Base-by-base conservation (phyloP, 306 rosid genomes). In the Canavalia gladiata region DNA sequence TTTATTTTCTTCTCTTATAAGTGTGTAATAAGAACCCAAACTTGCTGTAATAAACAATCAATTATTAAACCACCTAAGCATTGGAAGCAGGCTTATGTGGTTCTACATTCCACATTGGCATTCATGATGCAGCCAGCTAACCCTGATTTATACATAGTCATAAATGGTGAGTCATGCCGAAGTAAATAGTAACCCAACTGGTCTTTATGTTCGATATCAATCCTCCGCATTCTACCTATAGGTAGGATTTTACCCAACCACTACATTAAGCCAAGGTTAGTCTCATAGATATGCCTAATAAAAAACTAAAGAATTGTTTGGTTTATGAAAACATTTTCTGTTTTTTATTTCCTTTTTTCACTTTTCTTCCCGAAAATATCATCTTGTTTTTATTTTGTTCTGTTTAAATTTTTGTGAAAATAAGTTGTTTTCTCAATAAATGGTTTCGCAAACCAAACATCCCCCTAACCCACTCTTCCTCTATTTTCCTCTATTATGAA, bases 21-120 rank as follows among this genome's bases (percentile, higher is more conserved):
- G 49, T 64, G 31, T 37, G 12, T 64, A 5, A 3, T 6, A 35
- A 64, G 68, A 64, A 64, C 13, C 69, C 30, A 65, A 65, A 65
- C 11, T 65, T 12, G 39, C 13, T n/a, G 43, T 31, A 30, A 75
- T 45, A 13, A 3, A 8, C 13, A 43, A 58, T 74, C 25, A 29
- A 71, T 51, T 49, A 57, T 57, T 49, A 39, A 52, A 64, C 80
- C 37, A 63, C 67, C 54, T 73, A 43, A 68, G 35, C 74, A 1
- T 34, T 66, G 46, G 55, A 3, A 1, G 10, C 4, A 47, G 51
- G 51, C 54, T 8, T n/a, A 62, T 78, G 9, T 52, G 0, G 46
- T 30, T 78, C 25, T 51, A 3, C 13, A 2, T 57, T 34, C 8
- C n/a, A 54, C 62, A 76, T 10, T 55, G 60, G 13, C 18, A 35